phyloP scores from a whole-genome alignment of 2,329 filamentous ascomycete species.

The Beauveria brongniartii region DNA sequence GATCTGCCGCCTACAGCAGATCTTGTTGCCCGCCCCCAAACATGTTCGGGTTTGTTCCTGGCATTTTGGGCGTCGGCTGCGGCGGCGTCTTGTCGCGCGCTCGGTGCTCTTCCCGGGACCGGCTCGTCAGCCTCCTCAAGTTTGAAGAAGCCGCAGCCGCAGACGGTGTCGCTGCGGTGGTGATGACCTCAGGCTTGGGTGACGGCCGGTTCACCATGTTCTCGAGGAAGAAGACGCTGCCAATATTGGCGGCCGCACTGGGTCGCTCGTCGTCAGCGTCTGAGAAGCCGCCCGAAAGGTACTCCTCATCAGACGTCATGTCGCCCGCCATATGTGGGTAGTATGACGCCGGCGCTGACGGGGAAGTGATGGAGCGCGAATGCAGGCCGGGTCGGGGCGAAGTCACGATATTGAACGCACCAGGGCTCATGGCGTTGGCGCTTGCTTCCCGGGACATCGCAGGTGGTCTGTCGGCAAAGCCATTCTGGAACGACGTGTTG shows the following conservation, averaged over 20 bases:
- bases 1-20: conserved; percentile 19
- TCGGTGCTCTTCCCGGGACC: conserved; percentile 25
- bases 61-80: conserved; percentile 35
- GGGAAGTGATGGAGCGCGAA: conserved; percentile 76
- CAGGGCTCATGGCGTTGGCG: conserved; percentile 55
- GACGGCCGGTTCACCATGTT: conserved; percentile 52
- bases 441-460: conserved; percentile 52
- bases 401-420: conserved; percentile 42
- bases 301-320: conserved; percentile 69
- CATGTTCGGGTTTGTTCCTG: conserved; percentile 19
- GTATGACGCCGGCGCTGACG: conserved; percentile 50
- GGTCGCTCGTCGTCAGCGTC: conserved; percentile 60
- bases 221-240: conserved; percentile 48
- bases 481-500: conserved; percentile 77
- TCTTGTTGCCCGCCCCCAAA: conserved; percentile 29
- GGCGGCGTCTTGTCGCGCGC: conserved; percentile 27
- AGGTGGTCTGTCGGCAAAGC: conserved; percentile 67
- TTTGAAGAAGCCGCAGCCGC: conserved; percentile 5
- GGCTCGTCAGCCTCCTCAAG: conserved; percentile 22
- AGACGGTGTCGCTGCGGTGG: not conserved
- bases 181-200: conserved; percentile 22
- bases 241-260: conserved; percentile 25
- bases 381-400: conserved; percentile 61
- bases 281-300: conserved; percentile 64
- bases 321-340: conserved; percentile 48